Conservation (phyloP, 2,329 filamentous ascomycete species). For the Microdochium bolleyi region DNA sequence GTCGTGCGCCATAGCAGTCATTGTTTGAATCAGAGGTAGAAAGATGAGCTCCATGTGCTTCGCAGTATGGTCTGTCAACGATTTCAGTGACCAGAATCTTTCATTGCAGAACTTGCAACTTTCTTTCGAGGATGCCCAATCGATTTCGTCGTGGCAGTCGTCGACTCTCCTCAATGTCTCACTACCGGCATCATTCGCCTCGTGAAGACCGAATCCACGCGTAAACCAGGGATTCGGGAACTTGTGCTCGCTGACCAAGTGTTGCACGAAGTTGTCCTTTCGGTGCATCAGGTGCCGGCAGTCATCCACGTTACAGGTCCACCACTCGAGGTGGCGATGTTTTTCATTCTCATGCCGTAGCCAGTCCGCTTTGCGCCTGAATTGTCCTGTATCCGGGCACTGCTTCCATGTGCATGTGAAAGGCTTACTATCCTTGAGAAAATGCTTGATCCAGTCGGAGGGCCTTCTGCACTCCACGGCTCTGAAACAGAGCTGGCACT, state of each 20-base stretch:
- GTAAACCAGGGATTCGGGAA: slow-evolving; percentile 74
- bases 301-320: slow-evolving; percentile 75
- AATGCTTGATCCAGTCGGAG: slow-evolving; percentile 94
- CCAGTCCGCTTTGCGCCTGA: slow-evolving; percentile 95
- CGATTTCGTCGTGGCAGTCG: slow-evolving; percentile 64
- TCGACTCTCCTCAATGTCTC: slow-evolving; percentile 73
- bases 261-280: slow-evolving; percentile 88
- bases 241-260: slow-evolving; percentile 87
- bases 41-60: slow-evolving; percentile 93
- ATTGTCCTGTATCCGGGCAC: slow-evolving; percentile 84
- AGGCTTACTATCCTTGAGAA: slow-evolving; percentile 87
- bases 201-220: slow-evolving; percentile 60
- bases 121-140: slow-evolving; percentile 60
- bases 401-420: slow-evolving; percentile 86
- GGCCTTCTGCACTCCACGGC: slow-evolving; percentile 82
- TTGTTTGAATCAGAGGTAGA: slow-evolving; percentile 66
- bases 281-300: slow-evolving; percentile 79
- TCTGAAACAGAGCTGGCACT: slow-evolving; percentile 82
- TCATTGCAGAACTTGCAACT: slow-evolving; percentile 83
- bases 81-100: slow-evolving; percentile 79
- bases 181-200: slow-evolving; percentile 51
- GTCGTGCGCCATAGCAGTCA: slow-evolving; percentile 32
- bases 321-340: slow-evolving; percentile 85
- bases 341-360: slow-evolving; percentile 89
- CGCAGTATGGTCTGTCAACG: slow-evolving; percentile 83